A percentile compares a stretch with the other conserved stretches of the same genome.
phyloP scores from a whole-genome alignment of 2,329 filamentous ascomycete genomes.

The Canariomyces notabilis region DNA sequence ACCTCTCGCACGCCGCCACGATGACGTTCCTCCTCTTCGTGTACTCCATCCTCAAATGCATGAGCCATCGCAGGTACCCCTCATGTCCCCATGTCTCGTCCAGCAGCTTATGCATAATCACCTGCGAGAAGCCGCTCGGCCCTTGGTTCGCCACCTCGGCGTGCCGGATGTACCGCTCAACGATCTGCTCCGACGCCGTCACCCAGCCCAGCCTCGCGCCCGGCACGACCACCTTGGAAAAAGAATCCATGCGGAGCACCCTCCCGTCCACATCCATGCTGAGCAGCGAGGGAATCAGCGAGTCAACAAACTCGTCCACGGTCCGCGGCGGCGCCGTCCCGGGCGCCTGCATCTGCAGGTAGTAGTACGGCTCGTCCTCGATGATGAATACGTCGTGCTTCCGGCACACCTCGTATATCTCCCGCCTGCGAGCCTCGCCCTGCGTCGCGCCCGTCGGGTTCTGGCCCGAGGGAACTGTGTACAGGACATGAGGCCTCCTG shows the following conservation, averaged over 20 bases:
- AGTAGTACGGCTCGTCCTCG: conserved; percentile 94
- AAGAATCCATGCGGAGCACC: conserved; percentile 85
- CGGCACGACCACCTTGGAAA: conserved; percentile 85
- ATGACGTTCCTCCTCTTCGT: conserved; percentile 73
- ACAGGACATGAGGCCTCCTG: conserved; percentile 51
- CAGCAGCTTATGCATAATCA: conserved; percentile 80
- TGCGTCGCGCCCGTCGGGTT: conserved; percentile 89
- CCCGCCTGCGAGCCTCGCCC: conserved; percentile 58
- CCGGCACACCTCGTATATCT: conserved; percentile 71
- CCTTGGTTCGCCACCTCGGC: conserved; percentile 81
- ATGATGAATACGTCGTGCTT: conserved; percentile 84
- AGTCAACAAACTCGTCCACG: conserved; percentile 67
- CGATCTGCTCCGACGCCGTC: conserved; percentile 76
- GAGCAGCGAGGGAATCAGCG: conserved; percentile 69
- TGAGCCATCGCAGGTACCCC: conserved; percentile 85
- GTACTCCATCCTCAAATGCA: conserved; percentile 75
- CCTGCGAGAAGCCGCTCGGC: conserved; percentile 77
- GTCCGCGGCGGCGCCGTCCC: conserved; percentile 47
- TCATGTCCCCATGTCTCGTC: conserved; percentile 93
- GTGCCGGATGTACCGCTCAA: conserved; percentile 77
- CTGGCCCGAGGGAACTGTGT: conserved; percentile 70
- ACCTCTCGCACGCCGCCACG: conserved; percentile 71
- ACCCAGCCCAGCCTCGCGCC: conserved; percentile 84
- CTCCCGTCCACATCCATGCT: conserved; percentile 81
- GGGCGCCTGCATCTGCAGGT: conserved; percentile 75